Conservation (phyloP, 2,329 filamentous ascomycete genomes). For the Cercospora brassicicola region DNA sequence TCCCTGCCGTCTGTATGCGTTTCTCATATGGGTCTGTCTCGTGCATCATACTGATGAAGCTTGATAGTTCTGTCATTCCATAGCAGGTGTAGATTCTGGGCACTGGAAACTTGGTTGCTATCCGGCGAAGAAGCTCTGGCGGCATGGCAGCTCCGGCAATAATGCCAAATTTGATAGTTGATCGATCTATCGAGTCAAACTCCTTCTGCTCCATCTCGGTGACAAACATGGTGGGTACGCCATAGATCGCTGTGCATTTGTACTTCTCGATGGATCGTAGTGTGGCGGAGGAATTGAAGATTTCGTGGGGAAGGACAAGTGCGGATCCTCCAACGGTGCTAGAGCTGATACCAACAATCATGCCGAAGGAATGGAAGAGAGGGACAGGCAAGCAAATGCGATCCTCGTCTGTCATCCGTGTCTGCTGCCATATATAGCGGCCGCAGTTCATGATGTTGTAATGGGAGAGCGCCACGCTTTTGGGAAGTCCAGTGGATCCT, state of each 20-base stretch:
- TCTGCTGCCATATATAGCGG: slow-evolving; percentile 34
- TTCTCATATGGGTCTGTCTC: slow-evolving; percentile 61
- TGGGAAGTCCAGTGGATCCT: slow-evolving; percentile 68
- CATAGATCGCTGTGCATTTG: slow-evolving; percentile 68
- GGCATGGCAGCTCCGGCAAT: slow-evolving; percentile 78
- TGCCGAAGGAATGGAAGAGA: slow-evolving; percentile 82
- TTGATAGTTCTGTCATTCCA: slow-evolving; percentile 63
- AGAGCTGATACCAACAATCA: slow-evolving; percentile 53
- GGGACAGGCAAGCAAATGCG: slow-evolving; percentile 78
- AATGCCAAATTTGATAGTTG: slow-evolving; percentile 48
- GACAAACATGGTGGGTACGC: slow-evolving; percentile 83
- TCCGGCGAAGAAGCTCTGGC: slow-evolving; percentile 69
- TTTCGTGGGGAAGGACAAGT: slow-evolving; percentile 73
- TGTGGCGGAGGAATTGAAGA: slow-evolving; percentile 52
- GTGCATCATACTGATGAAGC: slow-evolving; percentile 35
- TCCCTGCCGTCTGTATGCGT: slow-evolving; percentile 71
- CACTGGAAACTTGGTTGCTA: slow-evolving; percentile 71
- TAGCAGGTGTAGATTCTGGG: slow-evolving; percentile 61
- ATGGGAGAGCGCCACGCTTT: slow-evolving; percentile 65
- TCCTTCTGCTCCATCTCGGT: slow-evolving; percentile 44
- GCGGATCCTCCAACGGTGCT: slow-evolving; percentile 56
- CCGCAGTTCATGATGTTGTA: slow-evolving; percentile 37
- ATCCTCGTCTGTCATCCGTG: slow-evolving; percentile 52
- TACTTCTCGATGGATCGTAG: slow-evolving; percentile 49
- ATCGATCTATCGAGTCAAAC: slow-evolving; percentile 29